Conservation (phyloP, 805 yeast species). For the Metschnikowia similis region DNA sequence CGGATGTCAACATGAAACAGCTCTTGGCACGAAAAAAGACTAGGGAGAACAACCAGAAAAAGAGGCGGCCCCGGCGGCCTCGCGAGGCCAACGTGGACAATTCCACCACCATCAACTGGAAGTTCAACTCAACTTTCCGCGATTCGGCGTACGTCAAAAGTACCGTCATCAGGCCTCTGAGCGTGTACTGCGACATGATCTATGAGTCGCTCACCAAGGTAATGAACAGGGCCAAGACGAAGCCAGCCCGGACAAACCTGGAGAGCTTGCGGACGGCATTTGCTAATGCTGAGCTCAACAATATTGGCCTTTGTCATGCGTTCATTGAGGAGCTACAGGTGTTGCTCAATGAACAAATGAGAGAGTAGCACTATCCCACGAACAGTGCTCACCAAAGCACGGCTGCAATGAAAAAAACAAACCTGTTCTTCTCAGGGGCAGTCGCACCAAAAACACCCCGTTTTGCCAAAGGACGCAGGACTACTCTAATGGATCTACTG, state of each 20-base stretch:
- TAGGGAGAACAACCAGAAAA: slow-evolving; percentile 24
- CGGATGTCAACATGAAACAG: slow-evolving; percentile 9
- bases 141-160: slow-evolving; percentile 3
- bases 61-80: slow-evolving; percentile 3
- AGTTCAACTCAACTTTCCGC: slow-evolving; percentile 11
- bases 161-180: slow-evolving; percentile 7
- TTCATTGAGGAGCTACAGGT: slow-evolving; percentile 55
- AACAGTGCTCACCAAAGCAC: not conserved
- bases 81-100: slow-evolving; percentile 13
- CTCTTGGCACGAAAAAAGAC: slow-evolving; percentile 7
- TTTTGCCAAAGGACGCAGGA: not conserved
- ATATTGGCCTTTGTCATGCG: slow-evolving; percentile 65
- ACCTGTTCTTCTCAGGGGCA: not conserved
- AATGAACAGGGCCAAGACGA: slow-evolving; percentile 48
- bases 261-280: slow-evolving; percentile 38
- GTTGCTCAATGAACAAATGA: slow-evolving; percentile 7
- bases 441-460: not conserved
- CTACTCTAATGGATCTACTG: not conserved
- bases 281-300: slow-evolving; percentile 42
- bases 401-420: not conserved
- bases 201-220: slow-evolving; percentile 29
- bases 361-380: not conserved
- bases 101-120: slow-evolving; percentile 14
- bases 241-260: slow-evolving; percentile 45
- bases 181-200: slow-evolving; percentile 9